Base-by-base conservation (phyloP, 208 protist genomes). In the Crithidia brevicula region DNA sequence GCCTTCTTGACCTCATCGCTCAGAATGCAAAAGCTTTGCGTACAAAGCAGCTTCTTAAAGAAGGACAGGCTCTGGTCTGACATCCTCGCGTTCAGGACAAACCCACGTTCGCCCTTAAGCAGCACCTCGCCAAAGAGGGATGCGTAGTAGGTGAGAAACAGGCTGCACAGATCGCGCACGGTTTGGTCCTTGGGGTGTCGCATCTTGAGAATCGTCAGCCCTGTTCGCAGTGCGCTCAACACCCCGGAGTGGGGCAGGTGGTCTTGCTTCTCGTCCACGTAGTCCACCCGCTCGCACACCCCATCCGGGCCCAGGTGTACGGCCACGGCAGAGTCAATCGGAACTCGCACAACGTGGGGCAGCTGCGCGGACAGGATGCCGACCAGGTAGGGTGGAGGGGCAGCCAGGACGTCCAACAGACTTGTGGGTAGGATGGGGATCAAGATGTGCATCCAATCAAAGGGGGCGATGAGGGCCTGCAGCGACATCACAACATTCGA, bases 371-470 rank as follows among this genome's bases (percentile, higher is more conserved):
- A 81, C 6, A 94, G 73, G 28, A 96, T 79, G 20, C 91, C 91
- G 0, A 92, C 77, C 22, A 96, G 56, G 49, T 88, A 94, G 31
- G 91, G 88, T 27, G 88, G 77, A 18, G 88, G 91, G 9, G 91
- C 88, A 4, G 79, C 85, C 27, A 96, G 75, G 7, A 94, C 83
- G 53, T 90, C 82, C 22, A 93, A 25, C 18, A 96, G 60, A 23
- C 46, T 80, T 15, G 74, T 79, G 0, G 91, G 87, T 9, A 93
- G 50, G 54, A 94, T 88, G 0, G 87, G 83, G 61, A 94, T 93
- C 18, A 96, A 65, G 66, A 90, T 92, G 75, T 94, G 88, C 79
- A 90, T 81, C 86, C 88, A 96, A 51, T 94, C 91, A 70, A 96
- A 93, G 1, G 91, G 91, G 2, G 81, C 68, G 7, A 96, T 80